phyloP scores from a whole-genome alignment of 1,139 yeast species.

The Kodamaea derodonti region DNA sequence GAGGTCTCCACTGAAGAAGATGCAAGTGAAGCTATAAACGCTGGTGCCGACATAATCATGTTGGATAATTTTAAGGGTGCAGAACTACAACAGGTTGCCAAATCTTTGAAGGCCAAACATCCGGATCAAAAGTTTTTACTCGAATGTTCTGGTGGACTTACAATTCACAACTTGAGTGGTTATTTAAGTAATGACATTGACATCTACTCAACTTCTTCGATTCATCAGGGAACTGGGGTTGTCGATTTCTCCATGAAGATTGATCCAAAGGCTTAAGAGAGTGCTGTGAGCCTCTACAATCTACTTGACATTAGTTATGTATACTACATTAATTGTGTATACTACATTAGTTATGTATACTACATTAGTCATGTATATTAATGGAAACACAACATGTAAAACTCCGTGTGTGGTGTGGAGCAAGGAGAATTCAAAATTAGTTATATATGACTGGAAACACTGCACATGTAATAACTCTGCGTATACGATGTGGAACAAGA shows the following conservation, averaged over 20 bases:
- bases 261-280: constrained; percentile 30
- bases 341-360: no score
- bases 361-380: no score
- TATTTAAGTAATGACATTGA: constrained; percentile 80
- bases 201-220: constrained; percentile 86
- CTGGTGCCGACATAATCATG: constrained; percentile 97
- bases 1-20: constrained; percentile 82
- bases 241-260: constrained; percentile 85
- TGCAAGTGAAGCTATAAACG: constrained; percentile 86
- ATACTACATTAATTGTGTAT: no score
- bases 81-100: constrained; percentile 64
- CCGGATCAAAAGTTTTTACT: constrained; percentile 61
- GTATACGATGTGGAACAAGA: no score
- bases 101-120: constrained; percentile 47
- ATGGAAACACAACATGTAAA: no score
- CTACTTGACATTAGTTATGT: no score
- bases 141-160: constrained; percentile 92
- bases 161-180: constrained; percentile 58
- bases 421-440: no score
- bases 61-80: constrained; percentile 80
- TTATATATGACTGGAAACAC: no score
- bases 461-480: no score
- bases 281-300: no score
- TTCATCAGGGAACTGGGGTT: constrained; percentile 83
- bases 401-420: no score